A percentile compares a stretch with the other conserved stretches of the same genome.
Conservation (phyloP, 805 yeast species). For the Wickerhamiella azyma region DNA sequence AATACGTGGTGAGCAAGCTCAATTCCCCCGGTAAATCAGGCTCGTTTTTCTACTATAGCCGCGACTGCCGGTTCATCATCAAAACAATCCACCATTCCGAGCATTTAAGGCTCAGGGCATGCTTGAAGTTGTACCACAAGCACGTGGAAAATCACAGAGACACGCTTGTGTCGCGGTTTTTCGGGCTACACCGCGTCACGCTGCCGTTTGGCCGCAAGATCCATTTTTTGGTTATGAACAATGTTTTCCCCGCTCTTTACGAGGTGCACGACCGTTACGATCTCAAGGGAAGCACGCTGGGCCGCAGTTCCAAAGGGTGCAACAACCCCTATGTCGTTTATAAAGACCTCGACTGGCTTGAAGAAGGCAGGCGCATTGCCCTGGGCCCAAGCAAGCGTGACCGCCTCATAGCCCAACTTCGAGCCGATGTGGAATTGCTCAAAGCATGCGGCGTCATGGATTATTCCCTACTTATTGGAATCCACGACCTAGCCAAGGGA, state of each 20-base stretch:
- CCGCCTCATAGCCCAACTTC: conserved; percentile 54
- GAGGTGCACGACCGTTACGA: conserved; percentile 79
- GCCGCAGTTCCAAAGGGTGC: conserved; percentile 32
- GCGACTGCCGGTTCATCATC: conserved; percentile 87
- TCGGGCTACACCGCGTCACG: conserved; percentile 86
- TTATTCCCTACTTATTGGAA: conserved; percentile 77
- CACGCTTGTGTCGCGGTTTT: conserved; percentile 82
- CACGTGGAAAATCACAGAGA: conserved; percentile 77
- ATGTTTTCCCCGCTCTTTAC: conserved; percentile 84
- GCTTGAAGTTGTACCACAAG: conserved; percentile 58
- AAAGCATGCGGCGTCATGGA: conserved; percentile 83
- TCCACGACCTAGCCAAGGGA: conserved; percentile 60
- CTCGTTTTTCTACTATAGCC: conserved; percentile 84
- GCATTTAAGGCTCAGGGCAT: conserved; percentile 65
- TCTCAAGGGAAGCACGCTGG: conserved; percentile 84
- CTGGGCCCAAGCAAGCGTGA: conserved; percentile 61
- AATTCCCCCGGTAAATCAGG: conserved; percentile 97
- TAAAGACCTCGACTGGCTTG: conserved; percentile 84
- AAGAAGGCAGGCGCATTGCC: conserved; percentile 44
- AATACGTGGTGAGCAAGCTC: conserved; percentile 77
- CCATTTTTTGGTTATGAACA: conserved; percentile 93
- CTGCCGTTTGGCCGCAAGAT: conserved; percentile 74
- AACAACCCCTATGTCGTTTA: conserved; percentile 33
- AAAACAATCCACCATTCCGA: conserved; percentile 92
- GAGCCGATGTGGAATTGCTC: conserved; percentile 58